A percentile compares a stretch with the other conserved stretches of the same genome.
Conservation (phyloP, 2,329 filamentous ascomycete genomes). For the Pseudocercospora pini-densiflorae region DNA sequence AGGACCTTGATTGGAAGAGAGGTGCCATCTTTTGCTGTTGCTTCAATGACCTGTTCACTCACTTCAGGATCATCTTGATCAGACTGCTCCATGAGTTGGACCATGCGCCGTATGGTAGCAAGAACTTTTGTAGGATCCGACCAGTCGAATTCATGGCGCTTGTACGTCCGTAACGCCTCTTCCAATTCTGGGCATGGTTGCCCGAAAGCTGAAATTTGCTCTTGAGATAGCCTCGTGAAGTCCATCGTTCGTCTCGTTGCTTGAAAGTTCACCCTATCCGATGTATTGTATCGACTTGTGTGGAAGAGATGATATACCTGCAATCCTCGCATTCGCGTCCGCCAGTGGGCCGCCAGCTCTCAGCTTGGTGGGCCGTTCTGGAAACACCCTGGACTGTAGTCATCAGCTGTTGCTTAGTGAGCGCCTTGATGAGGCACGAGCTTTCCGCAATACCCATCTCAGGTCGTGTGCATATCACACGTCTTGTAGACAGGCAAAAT, state of each 20-base stretch:
- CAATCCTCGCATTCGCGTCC: not conserved
- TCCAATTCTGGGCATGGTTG: conserved; percentile 19
- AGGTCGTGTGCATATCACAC: too few relatives aligned
- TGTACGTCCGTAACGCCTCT: conserved; percentile 12
- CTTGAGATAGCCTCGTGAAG: conserved; percentile 24
- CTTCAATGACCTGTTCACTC: conserved; percentile 9
- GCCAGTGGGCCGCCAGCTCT: not conserved
- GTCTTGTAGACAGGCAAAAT: too few relatives aligned
- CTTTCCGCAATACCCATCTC: not conserved
- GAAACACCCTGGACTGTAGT: not conserved
- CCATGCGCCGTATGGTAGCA: conserved; percentile 17
- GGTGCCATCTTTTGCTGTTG: conserved; percentile 21
- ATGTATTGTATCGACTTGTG: not conserved
- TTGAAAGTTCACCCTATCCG: not conserved
- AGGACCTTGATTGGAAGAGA: conserved; percentile 19
- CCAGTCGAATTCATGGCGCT: conserved; percentile 16
- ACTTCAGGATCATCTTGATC: conserved; percentile 25
- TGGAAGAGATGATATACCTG: not conserved
- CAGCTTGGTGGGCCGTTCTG: not conserved
- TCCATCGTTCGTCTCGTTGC: not conserved
- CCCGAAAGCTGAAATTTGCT: conserved; percentile 22
- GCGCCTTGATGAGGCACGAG: not conserved
- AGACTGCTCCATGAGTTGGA: conserved; percentile 20
- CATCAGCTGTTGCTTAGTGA: not conserved
- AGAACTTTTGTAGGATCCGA: conserved; percentile 14